A percentile compares a stretch with the other conserved stretches of the same genome.
Conservation (phyloP, 2,329 filamentous ascomycete genomes). For the Alternaria angustiovoidea region DNA sequence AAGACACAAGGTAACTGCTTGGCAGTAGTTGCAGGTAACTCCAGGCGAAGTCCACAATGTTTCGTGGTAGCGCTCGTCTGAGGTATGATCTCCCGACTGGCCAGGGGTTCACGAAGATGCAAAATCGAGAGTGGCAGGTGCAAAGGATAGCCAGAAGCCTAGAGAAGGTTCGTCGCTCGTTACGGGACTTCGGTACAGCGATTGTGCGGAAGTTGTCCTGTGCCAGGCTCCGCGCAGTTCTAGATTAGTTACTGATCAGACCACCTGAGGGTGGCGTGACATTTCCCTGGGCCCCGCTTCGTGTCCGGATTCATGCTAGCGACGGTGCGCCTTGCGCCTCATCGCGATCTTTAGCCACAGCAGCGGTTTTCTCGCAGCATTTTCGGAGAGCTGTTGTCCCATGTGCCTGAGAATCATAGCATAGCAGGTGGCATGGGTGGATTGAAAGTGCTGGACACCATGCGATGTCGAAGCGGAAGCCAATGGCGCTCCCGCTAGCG, state of each 20-base stretch:
- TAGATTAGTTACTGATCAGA: conserved; percentile 34
- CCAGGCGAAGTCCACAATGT: conserved; percentile 11
- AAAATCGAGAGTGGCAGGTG: conserved; percentile 24
- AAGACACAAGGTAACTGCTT: conserved; percentile 22
- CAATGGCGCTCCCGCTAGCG: conserved; percentile 14
- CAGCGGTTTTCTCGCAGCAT: background rate
- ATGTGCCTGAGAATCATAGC: background rate
- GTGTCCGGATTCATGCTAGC: conserved; percentile 17
- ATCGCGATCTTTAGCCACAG: background rate
- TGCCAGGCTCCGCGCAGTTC: conserved; percentile 18
- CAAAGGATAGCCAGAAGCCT: conserved; percentile 15
- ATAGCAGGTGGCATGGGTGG: conserved; percentile 2
- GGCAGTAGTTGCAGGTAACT: conserved; percentile 26
- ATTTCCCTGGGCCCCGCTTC: conserved; percentile 27
- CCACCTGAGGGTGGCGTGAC: conserved; percentile 47
- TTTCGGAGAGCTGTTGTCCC: background rate
- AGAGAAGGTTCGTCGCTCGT: conserved; percentile 13
- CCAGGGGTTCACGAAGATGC: conserved; percentile 8
- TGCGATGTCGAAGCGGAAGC: conserved; percentile 8
- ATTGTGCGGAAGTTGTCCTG: conserved; percentile 15
- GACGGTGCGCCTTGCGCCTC: conserved; percentile 3
- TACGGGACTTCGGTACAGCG: conserved; percentile 29
- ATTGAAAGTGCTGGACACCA: background rate
- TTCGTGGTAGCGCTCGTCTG: conserved; percentile 6
- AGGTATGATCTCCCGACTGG: conserved; percentile 16